Evolutionary conservation across 176 grass and related monocot species (phyloP), one percentile per base, ranked within the genome.

Genomic region (Ananas comosus): DNA sequence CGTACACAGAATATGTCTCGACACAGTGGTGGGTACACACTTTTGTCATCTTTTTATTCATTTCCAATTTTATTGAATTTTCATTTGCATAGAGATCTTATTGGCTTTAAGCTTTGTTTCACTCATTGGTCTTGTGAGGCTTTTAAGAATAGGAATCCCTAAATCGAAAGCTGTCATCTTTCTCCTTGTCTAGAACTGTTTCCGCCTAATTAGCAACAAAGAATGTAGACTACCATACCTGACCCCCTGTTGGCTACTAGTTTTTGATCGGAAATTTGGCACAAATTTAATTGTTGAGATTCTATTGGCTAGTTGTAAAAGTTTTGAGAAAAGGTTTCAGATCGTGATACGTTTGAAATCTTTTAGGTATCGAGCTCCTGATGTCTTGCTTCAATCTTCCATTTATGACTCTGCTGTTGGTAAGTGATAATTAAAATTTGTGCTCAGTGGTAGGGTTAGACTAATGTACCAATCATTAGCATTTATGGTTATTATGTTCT

Each of bases 1-100:
- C 95, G 61, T 99, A 86, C 72, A 99, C 95, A 59, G 95, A 99
- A 91, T 99, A 99, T 79, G 95, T 99, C 52, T 99, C 95, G 66
- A 99, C 95, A 64, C 89, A 90, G 51, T 99, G 95, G 95, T 93
- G 75, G 29, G 66, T 8, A 33, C 29, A 33, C 5, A 33, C 29
- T 48, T n/a, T 50, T 66, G 21, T 48, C 13, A 12, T 23, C 18
- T 69, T 16, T 23, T n/a, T 10, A 11, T 13, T 14, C 25, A 14
- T 9, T 13, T 12, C 13, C 48, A 76, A 13, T 17, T 53, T 22
- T 64, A 49, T 65, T 17, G 72, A 78, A 68, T 85, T 6, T 61
- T 72, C 51, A 83, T 33, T 5, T 33, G 29, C 29, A 33, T 33
- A 33, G 29, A 33, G 29, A 4, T 33, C 29, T 33, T 33, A 33